A percentile compares a stretch with the other conserved stretches of the same genome.
phyloP scores from a whole-genome alignment of 1,284 basidiomycete species.

The Cystobasidium pallidum region DNA sequence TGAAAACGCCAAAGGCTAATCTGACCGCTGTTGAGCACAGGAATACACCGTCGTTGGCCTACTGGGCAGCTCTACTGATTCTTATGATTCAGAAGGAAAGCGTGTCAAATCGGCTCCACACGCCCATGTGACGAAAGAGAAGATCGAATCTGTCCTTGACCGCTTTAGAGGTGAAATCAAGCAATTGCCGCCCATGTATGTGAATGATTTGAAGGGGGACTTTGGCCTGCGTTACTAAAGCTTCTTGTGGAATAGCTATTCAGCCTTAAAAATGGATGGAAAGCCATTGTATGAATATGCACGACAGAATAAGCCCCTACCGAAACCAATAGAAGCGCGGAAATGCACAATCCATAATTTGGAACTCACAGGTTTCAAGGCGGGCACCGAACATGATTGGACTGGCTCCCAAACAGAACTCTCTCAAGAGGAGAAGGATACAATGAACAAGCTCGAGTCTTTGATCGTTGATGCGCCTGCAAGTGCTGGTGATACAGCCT shows the following conservation, averaged over 20 bases:
- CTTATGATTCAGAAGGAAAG: conserved; percentile 87
- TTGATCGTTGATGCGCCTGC: conserved; percentile 58
- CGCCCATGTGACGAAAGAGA: conserved; percentile 78
- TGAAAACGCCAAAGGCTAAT: conserved; percentile 11
- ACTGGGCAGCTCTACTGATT: conserved; percentile 91
- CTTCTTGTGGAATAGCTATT: conserved; percentile 68
- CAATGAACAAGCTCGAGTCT: conserved; percentile 66
- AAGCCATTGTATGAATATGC: conserved; percentile 96
- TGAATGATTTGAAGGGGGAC: conserved; percentile 45
- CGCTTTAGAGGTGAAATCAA: conserved; percentile 83
- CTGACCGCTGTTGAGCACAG: conserved; percentile 59
- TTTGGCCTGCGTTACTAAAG: too few species aligned
- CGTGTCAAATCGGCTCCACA: conserved; percentile 75
- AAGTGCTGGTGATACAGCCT: conserved; percentile 63
- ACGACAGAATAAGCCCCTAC: conserved; percentile 82
- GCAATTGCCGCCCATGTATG: conserved; percentile 89
- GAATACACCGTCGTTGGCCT: conserved; percentile 90
- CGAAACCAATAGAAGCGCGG: conserved; percentile 88
- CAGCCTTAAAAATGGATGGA: conserved; percentile 97
- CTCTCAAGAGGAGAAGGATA: conserved; percentile 68
- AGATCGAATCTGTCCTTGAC: conserved; percentile 71
- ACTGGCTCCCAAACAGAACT: conserved; percentile 57
- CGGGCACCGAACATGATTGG: conserved; percentile 50
- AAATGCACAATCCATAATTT: conserved; percentile 79
- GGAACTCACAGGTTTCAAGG: conserved; percentile 61